Evolutionary conservation across 768 basidiomycete genomes (phyloP), one percentile per base, ranked within the genome.

Genomic region (Saitozyma podzolica): DNA sequence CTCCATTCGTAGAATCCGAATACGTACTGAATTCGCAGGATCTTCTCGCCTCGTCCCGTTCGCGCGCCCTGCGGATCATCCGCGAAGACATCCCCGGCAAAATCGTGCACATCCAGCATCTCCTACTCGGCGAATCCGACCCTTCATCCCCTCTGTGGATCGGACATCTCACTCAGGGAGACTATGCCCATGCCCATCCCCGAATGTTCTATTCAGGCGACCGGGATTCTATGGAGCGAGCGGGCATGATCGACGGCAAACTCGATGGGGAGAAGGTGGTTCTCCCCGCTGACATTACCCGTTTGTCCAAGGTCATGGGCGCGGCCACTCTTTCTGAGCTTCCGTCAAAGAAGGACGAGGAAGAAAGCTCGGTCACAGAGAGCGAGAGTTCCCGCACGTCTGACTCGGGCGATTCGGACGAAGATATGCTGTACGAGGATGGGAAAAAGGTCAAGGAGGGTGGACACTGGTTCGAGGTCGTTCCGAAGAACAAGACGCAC

Each of bases 391-490:
- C 37, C 39, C 13, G 13, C 11, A 17, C 45, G 45, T 11, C 45
- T 17, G 2, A 29, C 29, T 29, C 29, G 29, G 29, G 29, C 29
- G 29, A 29, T 29, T 29, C 29, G 29, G 29, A 29, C 2, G 29
- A 5, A 29, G 29, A 5, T 2, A 29, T 29, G 29, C 29, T 29
- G 29, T 29, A 29, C 40, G 20, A 17, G 54, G 42, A 47, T 48
- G 59, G 54, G 47, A 52, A 66, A 41, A 51, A 62, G 10, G 61
- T 62, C 14, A 40, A 52, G 19, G 61, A 63, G 10, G 74, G 71
- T 0, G 40, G 39, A 9, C 74, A 71, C 49, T 73, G 69, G 71
- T 75, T 69, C 45, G 74, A 75, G 50, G 62, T 71, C n/a, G 53
- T 75, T 7, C 54, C 58, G 19, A 40, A 45, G 42, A 75, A 75